Evolutionary conservation across 352 stramenopile genomes (phyloP), one percentile per base, ranked within the genome.

Genomic region (Stephanocyclus meneghinianus): DNA sequence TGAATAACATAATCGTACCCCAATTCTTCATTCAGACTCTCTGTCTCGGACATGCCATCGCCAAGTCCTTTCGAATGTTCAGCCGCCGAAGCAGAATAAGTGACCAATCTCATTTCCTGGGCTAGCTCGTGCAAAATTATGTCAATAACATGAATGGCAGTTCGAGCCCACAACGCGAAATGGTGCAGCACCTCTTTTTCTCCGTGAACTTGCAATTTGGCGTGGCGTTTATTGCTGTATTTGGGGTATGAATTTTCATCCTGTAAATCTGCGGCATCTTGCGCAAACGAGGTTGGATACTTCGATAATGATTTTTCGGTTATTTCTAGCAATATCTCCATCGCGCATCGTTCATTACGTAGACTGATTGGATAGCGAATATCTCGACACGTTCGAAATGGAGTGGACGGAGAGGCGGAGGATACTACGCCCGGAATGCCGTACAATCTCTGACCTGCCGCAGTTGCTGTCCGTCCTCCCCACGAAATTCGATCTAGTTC

Each of bases 181-280:
- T 94, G 87, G 69, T 92, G 80, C 55, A 96, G 78, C 0, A 96
- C 91, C 73, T 95, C 89, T 74, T 96, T 96, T 78, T 96, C 93
- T 29, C 92, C 92, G 13, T 78, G 72, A 2, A 96, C 91, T 80
- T 96, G 92, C 53, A 96, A 93, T 63, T 91, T 89, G 13, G 92
- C 91, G 78, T 95, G 88, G 18, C 91, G 81, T n/a, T 84, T 72
- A 65, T 95, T 96, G 32, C 84, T 94, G 66, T 93, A 96, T 42
- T 78, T 82, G 29, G 85, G 81, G 71, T 91, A 89, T 6, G 66
- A 48, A 10, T 60, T 16, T 76, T 90, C 71, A 71, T 90, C 86
- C 16, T 71, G 51, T n/a, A 95, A 74, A 71, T 89, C 78, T n/a
- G 55, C 59, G 9, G 72, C 70, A 69, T 96, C 92, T 75, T 95